Percentiles rank a stretch among this genome's conserved stretches.
Evolutionary conservation across 73 alveolate genomes (phyloP).

Genomic region (Paraurostyla sp.): DNA sequence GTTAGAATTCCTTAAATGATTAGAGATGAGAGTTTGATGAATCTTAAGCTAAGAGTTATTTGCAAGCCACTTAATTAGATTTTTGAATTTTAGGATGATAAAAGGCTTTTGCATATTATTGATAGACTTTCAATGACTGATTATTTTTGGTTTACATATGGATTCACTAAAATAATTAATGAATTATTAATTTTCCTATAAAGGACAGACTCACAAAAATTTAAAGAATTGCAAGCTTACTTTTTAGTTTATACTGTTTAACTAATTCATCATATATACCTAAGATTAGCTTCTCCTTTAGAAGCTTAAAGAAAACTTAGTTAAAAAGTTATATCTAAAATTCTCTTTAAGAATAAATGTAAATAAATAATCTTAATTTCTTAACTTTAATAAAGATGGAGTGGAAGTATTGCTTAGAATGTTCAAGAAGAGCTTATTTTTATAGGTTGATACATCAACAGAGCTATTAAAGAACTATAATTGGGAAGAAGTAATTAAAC

Average conservation of each 20-base stretch:
- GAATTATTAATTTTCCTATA: conserved; percentile 17
- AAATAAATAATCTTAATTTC: not conserved
- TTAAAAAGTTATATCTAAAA: not conserved
- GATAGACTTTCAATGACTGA: conserved; percentile 57
- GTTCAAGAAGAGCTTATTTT: conserved; percentile 13
- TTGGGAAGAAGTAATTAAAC: conserved; percentile 38
- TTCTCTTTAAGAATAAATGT: conserved; percentile 34
- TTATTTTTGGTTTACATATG: conserved; percentile 13
- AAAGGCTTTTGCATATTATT: not conserved
- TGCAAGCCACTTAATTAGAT: not conserved
- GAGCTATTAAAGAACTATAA: conserved; percentile 15
- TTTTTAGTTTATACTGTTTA: conserved; percentile 26
- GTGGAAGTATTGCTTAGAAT: conserved; percentile 1
- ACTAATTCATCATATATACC: conserved; percentile 22
- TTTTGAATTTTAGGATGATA: too few relatives aligned
- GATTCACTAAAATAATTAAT: not conserved
- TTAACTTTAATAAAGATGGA: conserved; percentile 18
- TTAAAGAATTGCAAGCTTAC: conserved; percentile 16
- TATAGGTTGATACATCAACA: conserved; percentile 19
- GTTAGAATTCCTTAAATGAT: conserved; percentile 2
- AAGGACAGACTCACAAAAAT: not conserved
- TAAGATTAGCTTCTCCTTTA: not conserved
- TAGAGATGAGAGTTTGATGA: not conserved
- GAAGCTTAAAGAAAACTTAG: conserved; percentile 12
- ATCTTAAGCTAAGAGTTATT: not conserved